Conservation (phyloP, 2,329 filamentous ascomycete genomes). For the Alternaria gansuensis region DNA sequence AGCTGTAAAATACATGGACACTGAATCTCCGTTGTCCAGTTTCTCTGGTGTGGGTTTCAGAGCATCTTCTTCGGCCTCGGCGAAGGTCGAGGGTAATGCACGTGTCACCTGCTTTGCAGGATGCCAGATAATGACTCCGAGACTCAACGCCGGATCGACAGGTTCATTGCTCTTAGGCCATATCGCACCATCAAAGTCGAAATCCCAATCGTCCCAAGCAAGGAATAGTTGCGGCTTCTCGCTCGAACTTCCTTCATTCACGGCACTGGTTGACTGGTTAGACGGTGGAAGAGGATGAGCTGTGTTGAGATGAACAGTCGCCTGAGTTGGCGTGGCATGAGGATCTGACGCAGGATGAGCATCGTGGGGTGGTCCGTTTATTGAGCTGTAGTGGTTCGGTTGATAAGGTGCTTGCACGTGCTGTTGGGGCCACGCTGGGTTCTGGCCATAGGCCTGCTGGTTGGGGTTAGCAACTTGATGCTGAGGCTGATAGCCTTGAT, state of each 20-base stretch:
- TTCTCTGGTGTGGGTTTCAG: slow-evolving; percentile 50
- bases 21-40: slow-evolving; percentile 55
- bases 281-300: slow-evolving; percentile 23
- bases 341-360: slow-evolving; percentile 30
- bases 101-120: slow-evolving; percentile 56
- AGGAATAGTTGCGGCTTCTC: slow-evolving; percentile 47
- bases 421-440: slow-evolving; percentile 34
- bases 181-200: slow-evolving; percentile 57
- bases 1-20: slow-evolving; percentile 60
- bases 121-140: slow-evolving; percentile 59
- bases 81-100: slow-evolving; percentile 55
- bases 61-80: slow-evolving; percentile 56
- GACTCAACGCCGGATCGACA: slow-evolving; percentile 55
- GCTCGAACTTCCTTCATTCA: slow-evolving; percentile 27
- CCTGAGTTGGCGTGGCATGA: slow-evolving; percentile 43
- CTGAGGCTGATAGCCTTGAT: slow-evolving; percentile 35
- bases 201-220: slow-evolving; percentile 54
- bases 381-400: slow-evolving; percentile 28
- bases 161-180: slow-evolving; percentile 57
- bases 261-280: slow-evolving; percentile 27
- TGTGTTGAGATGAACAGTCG: slow-evolving; percentile 32
- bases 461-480: slow-evolving; percentile 32
- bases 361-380: slow-evolving; percentile 22
- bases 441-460: slow-evolving; percentile 38
- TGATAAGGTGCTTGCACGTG: slow-evolving; percentile 30